Evolutionary conservation across 805 yeast genomes (phyloP), one percentile per base, ranked within the genome.

Genomic region (Sungouiozyma intestinalis): DNA sequence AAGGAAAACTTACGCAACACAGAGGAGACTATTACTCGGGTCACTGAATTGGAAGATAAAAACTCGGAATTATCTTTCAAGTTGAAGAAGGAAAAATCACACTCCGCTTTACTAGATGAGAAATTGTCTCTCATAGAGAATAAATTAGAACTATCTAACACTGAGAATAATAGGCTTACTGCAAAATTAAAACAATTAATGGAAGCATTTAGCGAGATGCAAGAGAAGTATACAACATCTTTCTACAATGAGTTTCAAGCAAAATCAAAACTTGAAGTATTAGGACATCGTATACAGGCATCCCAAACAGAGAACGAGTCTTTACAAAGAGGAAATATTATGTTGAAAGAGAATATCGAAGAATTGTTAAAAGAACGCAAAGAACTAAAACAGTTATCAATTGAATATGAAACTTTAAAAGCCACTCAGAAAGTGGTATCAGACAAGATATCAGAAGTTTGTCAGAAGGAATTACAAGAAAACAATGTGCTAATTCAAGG

Each of bases 331-430:
- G 52, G 72, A 13, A 79, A 77, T 48, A 57, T 63, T 15, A 64
- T 81, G 9, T 57, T 83, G 24, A 64, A 70, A 27, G 62, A 64
- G 13, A 85, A 82, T 46, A 68, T 77, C 35, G 61, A 64, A 6
- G 71, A 67, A 21, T 60, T 83, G 42, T 63, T 69, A 36, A 69
- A 70, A 2, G 95, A 86, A 53, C 77, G 75, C 50, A 59, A 71
- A 4, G 70, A 75, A 40, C 63, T 85, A 34, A 78, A 72, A 49
- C 69, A 74, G 3, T 65, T 79, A 44, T 69, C 83, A 8, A 58
- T 72, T 6, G 80, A 73, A 50, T 62, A 85, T 36, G 90, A 84
- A 58, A 53, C 76, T 2, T 54, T 76, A 33, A 76, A 77, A 43
- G 68, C 68, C 40, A 88, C 84, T 54, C 69, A 87, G 41, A 82